Evolutionary conservation across 2,329 filamentous ascomycete species (phyloP).

Genomic region (Cryphonectria naterciae): DNA sequence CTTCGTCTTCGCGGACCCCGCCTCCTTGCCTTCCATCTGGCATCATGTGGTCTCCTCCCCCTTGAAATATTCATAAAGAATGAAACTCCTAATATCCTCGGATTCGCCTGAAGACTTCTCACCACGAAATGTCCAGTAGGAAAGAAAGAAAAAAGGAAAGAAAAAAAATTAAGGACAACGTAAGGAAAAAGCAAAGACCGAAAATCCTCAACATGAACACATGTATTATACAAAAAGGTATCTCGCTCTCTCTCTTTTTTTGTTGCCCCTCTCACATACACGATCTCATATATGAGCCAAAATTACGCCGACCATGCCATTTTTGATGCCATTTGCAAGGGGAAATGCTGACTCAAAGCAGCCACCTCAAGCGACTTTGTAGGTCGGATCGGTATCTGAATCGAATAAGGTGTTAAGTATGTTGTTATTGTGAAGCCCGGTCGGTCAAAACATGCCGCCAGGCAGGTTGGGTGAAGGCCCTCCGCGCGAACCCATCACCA

Average conservation of each 20-base stretch:
- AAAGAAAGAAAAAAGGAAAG: slow-evolving; percentile 21
- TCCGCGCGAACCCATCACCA: slow-evolving; percentile 37
- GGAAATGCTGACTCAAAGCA: slow-evolving; percentile 19
- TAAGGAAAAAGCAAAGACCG: slow-evolving; percentile 8
- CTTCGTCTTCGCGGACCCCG: neutral
- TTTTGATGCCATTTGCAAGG: slow-evolving; percentile 10
- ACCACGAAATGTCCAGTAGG: slow-evolving; percentile 4
- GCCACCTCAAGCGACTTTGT: slow-evolving; percentile 18
- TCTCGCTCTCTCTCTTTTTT: slow-evolving; percentile 37
- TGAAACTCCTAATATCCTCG: slow-evolving; percentile 4
- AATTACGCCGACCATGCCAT: slow-evolving; percentile 21
- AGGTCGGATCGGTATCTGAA: slow-evolving; percentile 7
- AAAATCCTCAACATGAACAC: slow-evolving; percentile 16
- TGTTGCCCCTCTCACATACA: slow-evolving; percentile 14
- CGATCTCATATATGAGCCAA: slow-evolving; percentile 29
- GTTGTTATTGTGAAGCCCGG: neutral
- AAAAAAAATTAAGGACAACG: slow-evolving; percentile 24
- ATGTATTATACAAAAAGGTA: slow-evolving; percentile 36
- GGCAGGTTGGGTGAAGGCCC: slow-evolving; percentile 36
- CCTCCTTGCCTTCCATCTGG: neutral
- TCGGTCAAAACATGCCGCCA: slow-evolving; percentile 40
- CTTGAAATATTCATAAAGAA: neutral
- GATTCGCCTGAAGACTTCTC: slow-evolving; percentile 11
- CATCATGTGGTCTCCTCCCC: neutral
- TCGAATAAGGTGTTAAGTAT: neutral